Conservation (phyloP, 345 rosid genomes). For the Clarkia xantiana region DNA sequence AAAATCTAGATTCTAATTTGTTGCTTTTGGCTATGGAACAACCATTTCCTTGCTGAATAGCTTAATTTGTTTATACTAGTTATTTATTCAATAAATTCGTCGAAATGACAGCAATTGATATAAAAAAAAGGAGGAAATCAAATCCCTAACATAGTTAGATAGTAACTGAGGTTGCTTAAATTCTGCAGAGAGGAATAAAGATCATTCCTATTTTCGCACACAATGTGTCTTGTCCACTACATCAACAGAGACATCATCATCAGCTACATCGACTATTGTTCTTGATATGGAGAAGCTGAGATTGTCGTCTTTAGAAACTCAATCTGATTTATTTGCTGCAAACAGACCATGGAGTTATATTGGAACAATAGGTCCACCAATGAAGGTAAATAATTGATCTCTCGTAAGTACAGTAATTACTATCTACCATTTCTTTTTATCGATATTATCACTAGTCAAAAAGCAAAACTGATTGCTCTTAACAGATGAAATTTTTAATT, state of each 20-base stretch:
- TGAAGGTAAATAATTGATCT: conserved; percentile 34
- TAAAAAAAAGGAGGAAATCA: too few species aligned
- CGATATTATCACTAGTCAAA: too few species aligned
- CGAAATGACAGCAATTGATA: too few species aligned
- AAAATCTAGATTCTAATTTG: too few species aligned
- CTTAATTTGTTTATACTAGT: too few species aligned
- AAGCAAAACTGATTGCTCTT: too few species aligned
- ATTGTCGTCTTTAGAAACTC: conserved; percentile 52
- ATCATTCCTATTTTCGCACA: conserved; percentile 28
- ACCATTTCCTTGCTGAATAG: too few species aligned
- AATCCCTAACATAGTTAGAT: too few species aligned
- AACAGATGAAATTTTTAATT: too few species aligned
- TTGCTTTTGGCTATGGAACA: too few species aligned
- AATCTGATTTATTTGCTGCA: conserved; percentile 30
- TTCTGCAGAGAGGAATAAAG: conserved; percentile 46
- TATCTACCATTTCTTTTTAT: too few species aligned
- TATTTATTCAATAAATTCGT: too few species aligned
- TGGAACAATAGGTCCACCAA: conserved; percentile 32
- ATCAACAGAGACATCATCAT: conserved; percentile 4
- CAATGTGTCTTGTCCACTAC: conserved; percentile 59
- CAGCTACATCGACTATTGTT: conserved; percentile 25
- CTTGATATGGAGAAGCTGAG: conserved; percentile 72
- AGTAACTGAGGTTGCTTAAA: neutral
- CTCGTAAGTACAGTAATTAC: neutral
- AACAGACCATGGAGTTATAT: conserved; percentile 52